Conservation (phyloP, 2,329 filamentous ascomycete species). For the Graphiopsis chlorocephala region DNA sequence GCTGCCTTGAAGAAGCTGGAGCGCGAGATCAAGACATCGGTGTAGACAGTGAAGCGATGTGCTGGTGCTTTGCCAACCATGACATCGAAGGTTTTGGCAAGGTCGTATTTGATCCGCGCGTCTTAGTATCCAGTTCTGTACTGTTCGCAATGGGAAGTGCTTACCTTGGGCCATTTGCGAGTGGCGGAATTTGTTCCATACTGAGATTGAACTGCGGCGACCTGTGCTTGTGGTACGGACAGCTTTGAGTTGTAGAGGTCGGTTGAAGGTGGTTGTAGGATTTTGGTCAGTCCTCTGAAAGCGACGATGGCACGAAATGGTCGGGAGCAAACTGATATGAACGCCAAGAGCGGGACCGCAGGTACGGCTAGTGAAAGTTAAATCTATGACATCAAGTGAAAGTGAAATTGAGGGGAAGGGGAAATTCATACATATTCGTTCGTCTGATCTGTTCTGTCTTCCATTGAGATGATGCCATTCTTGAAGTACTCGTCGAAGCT, state of each 20-base stretch:
- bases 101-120: background rate
- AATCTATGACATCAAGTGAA: background rate
- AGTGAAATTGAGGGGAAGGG: background rate
- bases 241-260: too few relatives aligned
- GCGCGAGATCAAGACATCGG: background rate
- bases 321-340: too few relatives aligned
- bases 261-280: too few relatives aligned
- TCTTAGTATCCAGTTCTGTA: background rate
- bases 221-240: too few relatives aligned
- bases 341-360: too few relatives aligned
- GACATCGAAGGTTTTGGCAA: background rate
- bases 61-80: background rate
- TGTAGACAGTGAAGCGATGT: background rate
- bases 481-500: background rate
- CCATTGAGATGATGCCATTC: background rate
- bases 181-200: background rate
- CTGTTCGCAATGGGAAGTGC: background rate
- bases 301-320: too few relatives aligned
- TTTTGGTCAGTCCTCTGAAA: too few relatives aligned
- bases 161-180: background rate
- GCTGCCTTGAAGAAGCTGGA: background rate
- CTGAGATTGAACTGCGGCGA: background rate
- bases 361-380: too few relatives aligned
- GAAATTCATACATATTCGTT: background rate
- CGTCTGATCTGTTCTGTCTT: background rate